Percentiles rank a stretch among this genome's conserved stretches.
Conservation (phyloP, 2,329 filamentous ascomycete genomes). For the Exophiala oligosperma region DNA sequence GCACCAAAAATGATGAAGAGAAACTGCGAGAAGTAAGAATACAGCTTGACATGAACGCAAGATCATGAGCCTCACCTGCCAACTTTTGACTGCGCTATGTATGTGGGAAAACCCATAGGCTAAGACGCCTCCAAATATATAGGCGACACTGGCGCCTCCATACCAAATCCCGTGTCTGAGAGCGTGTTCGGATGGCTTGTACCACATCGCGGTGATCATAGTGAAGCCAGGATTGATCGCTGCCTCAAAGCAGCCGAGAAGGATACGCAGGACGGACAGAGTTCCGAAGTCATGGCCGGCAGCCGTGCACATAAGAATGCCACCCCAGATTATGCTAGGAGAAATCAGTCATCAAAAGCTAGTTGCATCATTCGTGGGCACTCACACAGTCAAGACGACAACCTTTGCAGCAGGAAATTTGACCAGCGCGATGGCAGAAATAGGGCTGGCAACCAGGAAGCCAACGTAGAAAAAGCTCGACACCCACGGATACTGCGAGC, state of each 20-base stretch:
- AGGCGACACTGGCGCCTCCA: conserved; percentile 19
- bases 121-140: conserved; percentile 18
- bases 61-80: neutral
- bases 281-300: conserved; percentile 51
- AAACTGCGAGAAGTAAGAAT: neutral
- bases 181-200: conserved; percentile 47
- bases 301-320: conserved; percentile 46
- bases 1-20: conserved; percentile 13
- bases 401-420: conserved; percentile 10
- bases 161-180: conserved; percentile 32
- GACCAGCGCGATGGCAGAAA: conserved; percentile 5
- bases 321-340: conserved; percentile 36
- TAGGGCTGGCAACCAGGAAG: conserved; percentile 4
- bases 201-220: conserved; percentile 46
- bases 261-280: conserved; percentile 52
- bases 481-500: conserved; percentile 39
- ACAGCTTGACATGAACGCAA: too few relatives aligned
- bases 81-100: neutral
- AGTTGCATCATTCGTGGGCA: neutral
- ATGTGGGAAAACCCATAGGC: conserved; percentile 18
- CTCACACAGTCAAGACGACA: conserved; percentile 2
- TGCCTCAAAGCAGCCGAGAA: conserved; percentile 58
- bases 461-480: conserved; percentile 46
- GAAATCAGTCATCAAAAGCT: neutral
- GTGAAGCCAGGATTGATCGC: conserved; percentile 55